Evolutionary conservation across 805 yeast genomes (phyloP).

Genomic region (Wickerhamiella kurtzmanii): DNA sequence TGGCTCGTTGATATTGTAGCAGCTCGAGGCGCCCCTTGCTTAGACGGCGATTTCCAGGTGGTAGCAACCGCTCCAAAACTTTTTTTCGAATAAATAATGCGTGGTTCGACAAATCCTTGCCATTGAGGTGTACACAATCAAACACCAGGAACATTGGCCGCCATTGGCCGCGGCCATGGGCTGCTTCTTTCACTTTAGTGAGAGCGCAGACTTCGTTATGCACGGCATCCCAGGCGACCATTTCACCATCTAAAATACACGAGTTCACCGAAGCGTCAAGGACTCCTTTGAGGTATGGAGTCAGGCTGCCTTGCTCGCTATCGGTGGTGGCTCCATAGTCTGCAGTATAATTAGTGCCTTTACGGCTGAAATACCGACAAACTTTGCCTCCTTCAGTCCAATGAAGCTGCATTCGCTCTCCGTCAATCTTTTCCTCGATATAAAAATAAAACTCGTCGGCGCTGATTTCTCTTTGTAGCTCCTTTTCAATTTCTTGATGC

Average conservation of each 20-base stretch:
- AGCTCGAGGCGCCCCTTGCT: constrained; percentile 16
- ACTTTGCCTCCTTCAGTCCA: constrained; percentile 34
- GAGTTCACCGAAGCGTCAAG: constrained; percentile 22
- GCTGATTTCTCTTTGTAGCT: not conserved
- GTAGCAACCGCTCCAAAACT: constrained; percentile 35
- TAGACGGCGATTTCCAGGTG: constrained; percentile 20
- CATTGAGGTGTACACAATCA: constrained; percentile 64
- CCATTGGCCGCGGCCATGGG: constrained; percentile 27
- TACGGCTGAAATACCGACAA: constrained; percentile 47
- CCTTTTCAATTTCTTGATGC: constrained; percentile 8
- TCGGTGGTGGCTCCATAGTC: constrained; percentile 46
- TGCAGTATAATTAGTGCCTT: constrained; percentile 58
- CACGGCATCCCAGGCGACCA: constrained; percentile 69
- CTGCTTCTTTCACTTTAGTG: constrained; percentile 64
- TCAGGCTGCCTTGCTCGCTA: constrained; percentile 35
- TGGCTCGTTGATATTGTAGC: constrained; percentile 28
- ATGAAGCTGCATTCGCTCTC: constrained; percentile 77
- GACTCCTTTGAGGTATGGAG: constrained; percentile 35
- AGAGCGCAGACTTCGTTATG: constrained; percentile 50
- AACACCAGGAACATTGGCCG: constrained; percentile 37
- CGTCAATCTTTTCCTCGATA: constrained; percentile 88
- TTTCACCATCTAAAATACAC: constrained; percentile 74
- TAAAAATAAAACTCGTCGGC: constrained; percentile 31
- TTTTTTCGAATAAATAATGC: constrained; percentile 45
- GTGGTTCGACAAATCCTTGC: constrained; percentile 39